These are phyloP conservation scores for Botryobasidium botryosum DNA, from an alignment of 768 basidiomycete genomes.

Conservation along the genomic window DNA sequence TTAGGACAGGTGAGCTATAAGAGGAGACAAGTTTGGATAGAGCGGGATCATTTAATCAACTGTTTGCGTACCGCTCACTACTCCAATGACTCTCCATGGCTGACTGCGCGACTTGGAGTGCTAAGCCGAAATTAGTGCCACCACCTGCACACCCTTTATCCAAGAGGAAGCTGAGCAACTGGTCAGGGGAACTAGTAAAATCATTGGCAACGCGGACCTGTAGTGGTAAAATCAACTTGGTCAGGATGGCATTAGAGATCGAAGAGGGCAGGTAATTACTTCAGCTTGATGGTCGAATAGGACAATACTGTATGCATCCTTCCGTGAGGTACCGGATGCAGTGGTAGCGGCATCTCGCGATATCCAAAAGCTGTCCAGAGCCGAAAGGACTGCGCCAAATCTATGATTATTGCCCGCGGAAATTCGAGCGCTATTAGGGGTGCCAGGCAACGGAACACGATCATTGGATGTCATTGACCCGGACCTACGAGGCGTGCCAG, in stretches of 20 bases:
- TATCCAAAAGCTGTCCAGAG: constrained; percentile 38
- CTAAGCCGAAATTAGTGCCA: constrained; percentile 30
- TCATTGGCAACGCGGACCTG: constrained; percentile 27
- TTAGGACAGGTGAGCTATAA: no score
- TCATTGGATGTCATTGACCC: constrained; percentile 32
- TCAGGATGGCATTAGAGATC: no score
- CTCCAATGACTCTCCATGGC: constrained; percentile 34
- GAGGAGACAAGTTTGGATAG: no score
- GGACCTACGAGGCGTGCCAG: constrained; percentile 23
- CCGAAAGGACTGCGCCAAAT: constrained; percentile 41
- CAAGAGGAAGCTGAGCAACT: constrained; percentile 27
- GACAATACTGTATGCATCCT: constrained; percentile 41
- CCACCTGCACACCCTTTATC: constrained; percentile 16
- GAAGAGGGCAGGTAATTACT: background rate
- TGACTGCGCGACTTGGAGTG: constrained; percentile 22
- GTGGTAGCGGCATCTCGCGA: constrained; percentile 28
- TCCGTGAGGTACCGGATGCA: constrained; percentile 16
- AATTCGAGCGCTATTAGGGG: constrained; percentile 28
- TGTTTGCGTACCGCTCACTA: constrained; percentile 36
- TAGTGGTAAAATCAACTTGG: background rate
- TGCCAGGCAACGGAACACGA: constrained; percentile 27
- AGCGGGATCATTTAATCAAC: no score
- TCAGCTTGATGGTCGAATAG: constrained; percentile 23
- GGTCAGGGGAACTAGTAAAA: constrained; percentile 27
- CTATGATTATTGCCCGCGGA: constrained; percentile 26